These are phyloP conservation scores for Chimonanthus salicifolius DNA, from an alignment of 164 flowering plant species.

Conservation along the genomic window DNA sequence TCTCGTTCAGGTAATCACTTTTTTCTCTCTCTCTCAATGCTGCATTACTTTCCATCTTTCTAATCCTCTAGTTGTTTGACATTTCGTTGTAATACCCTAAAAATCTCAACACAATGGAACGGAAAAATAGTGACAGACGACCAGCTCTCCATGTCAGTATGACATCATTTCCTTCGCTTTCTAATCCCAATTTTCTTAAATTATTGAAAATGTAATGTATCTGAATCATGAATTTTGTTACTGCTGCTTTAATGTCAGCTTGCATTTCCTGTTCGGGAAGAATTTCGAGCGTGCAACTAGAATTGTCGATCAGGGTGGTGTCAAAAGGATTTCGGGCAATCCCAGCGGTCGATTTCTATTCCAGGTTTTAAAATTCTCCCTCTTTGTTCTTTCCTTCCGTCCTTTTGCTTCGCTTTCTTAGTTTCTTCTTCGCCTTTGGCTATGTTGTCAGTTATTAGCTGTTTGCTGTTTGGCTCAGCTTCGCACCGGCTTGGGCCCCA, in stretches of 20 bases:
- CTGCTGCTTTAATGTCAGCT: constrained; percentile 28
- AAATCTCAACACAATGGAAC: neutral
- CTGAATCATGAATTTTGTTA: neutral
- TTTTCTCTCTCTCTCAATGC: neutral
- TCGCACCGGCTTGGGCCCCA: neutral
- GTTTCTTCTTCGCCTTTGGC: neutral
- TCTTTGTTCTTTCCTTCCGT: neutral
- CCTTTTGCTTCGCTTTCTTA: neutral
- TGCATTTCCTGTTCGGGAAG: constrained; percentile 90
- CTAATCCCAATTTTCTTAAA: neutral
- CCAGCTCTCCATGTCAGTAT: constrained; percentile 75
- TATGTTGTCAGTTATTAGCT: neutral
- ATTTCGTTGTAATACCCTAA: neutral
- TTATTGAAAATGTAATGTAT: neutral
- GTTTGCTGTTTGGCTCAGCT: too few species aligned
- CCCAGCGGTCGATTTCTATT: constrained; percentile 78
- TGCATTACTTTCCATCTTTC: neutral
- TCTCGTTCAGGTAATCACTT: constrained; percentile 51
- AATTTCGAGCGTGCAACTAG: constrained; percentile 87
- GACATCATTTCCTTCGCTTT: neutral
- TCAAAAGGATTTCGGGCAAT: constrained; percentile 65
- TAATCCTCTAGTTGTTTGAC: constrained; percentile 2
- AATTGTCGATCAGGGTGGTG: constrained; percentile 87
- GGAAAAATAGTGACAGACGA: constrained; percentile 55
- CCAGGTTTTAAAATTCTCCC: constrained; percentile 42